phyloP scores from a whole-genome alignment of 805 yeast species.

The Jamesozyma spencerorum region DNA sequence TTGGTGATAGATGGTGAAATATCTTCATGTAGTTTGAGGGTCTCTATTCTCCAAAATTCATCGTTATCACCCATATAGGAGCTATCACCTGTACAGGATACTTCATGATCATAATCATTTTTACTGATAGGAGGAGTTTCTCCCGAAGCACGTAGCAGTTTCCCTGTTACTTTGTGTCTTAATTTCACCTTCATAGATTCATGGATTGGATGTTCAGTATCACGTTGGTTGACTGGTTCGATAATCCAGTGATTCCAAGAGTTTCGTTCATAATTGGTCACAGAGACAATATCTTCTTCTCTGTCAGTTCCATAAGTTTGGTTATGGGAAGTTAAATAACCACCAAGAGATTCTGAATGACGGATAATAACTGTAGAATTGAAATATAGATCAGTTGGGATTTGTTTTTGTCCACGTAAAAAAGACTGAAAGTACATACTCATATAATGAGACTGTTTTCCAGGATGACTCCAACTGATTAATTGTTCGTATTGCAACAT shows the following conservation, averaged over 20 bases:
- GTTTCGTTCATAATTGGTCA: conserved; percentile 52
- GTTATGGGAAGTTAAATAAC: conserved; percentile 73
- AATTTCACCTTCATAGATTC: conserved; percentile 54
- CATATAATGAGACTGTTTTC: conserved; percentile 35
- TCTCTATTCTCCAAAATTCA: conserved; percentile 57
- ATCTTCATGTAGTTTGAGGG: conserved; percentile 33
- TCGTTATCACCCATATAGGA: conserved; percentile 56
- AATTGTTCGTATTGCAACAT: conserved; percentile 47
- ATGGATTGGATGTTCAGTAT: conserved; percentile 31
- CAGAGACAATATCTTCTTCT: conserved; percentile 69
- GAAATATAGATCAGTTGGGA: conserved; percentile 56
- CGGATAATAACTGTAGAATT: conserved; percentile 69
- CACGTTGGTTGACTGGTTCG: conserved; percentile 31
- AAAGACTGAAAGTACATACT: conserved; percentile 61
- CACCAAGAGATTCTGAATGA: conserved; percentile 60
- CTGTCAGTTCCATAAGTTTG: conserved; percentile 56
- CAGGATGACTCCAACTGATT: conserved; percentile 10
- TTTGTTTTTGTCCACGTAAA: conserved; percentile 32
- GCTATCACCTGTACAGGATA: conserved; percentile 57
- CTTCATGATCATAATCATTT: conserved; percentile 83
- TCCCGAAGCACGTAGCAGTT: conserved; percentile 56
- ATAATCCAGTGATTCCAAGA: conserved; percentile 65
- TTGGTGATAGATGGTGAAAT: conserved; percentile 46
- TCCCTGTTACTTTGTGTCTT: conserved; percentile 61
- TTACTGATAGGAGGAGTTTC: conserved; percentile 81